phyloP scores from a whole-genome alignment of 441 rosid species.

The Bruguiera hainesii region DNA sequence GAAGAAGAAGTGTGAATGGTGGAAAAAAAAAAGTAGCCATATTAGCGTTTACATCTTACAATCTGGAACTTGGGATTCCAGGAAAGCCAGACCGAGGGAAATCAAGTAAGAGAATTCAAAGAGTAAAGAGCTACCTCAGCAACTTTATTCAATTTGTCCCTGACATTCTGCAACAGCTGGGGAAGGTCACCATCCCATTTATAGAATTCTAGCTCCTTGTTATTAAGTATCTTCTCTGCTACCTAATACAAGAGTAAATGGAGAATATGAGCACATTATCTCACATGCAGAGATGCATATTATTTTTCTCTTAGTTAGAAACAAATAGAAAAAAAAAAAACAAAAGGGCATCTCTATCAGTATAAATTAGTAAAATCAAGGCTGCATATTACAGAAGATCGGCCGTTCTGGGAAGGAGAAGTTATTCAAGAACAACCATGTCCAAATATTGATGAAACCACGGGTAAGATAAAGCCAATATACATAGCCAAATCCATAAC shows the following conservation, averaged over 20 bases:
- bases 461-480: not conserved
- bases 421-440: not conserved
- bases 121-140: conserved; percentile 46
- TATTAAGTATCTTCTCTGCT: conserved; percentile 63
- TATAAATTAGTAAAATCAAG: not conserved
- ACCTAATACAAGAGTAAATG: conserved; percentile 40
- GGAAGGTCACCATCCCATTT: conserved; percentile 96
- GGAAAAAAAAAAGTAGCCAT: too few relatives aligned
- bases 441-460: not conserved
- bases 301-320: not conserved
- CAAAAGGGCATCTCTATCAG: not conserved
- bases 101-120: not conserved
- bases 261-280: conserved; percentile 8
- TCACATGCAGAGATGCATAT: conserved; percentile 1
- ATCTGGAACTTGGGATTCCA: too few relatives aligned
- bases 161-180: conserved; percentile 71
- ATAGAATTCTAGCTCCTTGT: conserved; percentile 72
- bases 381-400: too few relatives aligned
- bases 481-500: not conserved
- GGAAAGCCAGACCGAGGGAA: not conserved
- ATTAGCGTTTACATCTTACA: too few relatives aligned
- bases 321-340: not conserved
- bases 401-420: too few relatives aligned
- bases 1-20: not conserved
- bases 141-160: conserved; percentile 76